Evolutionary conservation across 805 yeast genomes (phyloP).

Genomic region (Priceomyces castillae): DNA sequence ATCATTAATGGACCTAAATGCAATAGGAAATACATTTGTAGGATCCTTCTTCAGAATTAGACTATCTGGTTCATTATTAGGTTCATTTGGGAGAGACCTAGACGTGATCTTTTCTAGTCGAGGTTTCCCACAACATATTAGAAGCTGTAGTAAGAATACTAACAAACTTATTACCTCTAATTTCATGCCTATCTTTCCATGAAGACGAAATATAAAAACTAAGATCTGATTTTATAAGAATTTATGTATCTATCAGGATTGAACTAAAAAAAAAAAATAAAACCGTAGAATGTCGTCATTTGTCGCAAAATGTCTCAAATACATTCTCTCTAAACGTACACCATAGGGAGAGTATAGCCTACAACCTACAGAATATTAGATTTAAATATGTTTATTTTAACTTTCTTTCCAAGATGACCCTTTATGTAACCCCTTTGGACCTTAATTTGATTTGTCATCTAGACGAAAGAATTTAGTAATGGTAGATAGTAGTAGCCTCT

Average conservation of each 20-base stretch:
- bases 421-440: neutral
- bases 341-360: too few relatives aligned
- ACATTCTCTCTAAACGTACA: too few relatives aligned
- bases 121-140: slow-evolving; percentile 12
- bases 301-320: too few relatives aligned
- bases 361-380: too few relatives aligned
- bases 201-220: too few relatives aligned
- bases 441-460: neutral
- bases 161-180: neutral
- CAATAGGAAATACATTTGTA: slow-evolving; percentile 31
- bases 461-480: neutral
- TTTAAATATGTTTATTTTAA: neutral
- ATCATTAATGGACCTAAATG: slow-evolving; percentile 40
- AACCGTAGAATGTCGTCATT: slow-evolving; percentile 6
- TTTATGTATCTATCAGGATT: neutral
- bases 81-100: slow-evolving; percentile 5
- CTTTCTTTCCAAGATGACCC: neutral
- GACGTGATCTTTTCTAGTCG: slow-evolving; percentile 21
- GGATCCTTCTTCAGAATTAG: neutral
- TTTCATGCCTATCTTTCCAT: neutral
- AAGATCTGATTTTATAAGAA: too few relatives aligned
- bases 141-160: slow-evolving; percentile 1
- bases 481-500: neutral
- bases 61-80: neutral
- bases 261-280: neutral